Conservation (phyloP, 441 rosid genomes). For the Gossypium davidsonii region DNA sequence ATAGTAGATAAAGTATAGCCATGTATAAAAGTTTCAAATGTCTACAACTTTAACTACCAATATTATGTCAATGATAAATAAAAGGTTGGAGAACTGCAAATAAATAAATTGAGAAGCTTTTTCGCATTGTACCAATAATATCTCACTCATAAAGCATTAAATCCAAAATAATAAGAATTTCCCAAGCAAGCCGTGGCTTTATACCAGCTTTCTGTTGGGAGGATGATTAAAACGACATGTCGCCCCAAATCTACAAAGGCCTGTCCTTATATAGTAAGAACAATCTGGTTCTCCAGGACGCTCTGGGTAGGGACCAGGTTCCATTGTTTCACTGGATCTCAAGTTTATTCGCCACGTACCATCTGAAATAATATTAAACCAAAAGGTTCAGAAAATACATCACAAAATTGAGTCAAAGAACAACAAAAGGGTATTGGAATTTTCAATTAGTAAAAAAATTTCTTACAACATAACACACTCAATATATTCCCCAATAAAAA, state of each 20-base stretch:
- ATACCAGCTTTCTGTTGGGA: slow-evolving; percentile 90
- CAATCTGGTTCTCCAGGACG: slow-evolving; percentile 94
- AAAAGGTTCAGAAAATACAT: slow-evolving; percentile 15
- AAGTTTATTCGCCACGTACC: slow-evolving; percentile 88
- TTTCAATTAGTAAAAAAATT: not conserved
- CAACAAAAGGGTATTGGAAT: not conserved
- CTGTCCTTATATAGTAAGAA: slow-evolving; percentile 93
- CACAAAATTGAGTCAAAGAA: not conserved
- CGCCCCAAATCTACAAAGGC: slow-evolving; percentile 91
- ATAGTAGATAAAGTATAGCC: slow-evolving; percentile 3
- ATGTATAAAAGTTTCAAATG: not conserved
- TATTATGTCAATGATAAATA: not conserved
- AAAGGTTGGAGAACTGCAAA: not conserved
- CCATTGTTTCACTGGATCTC: slow-evolving; percentile 65
- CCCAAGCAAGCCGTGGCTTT: slow-evolving; percentile 14
- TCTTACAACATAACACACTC: not conserved
- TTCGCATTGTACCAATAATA: slow-evolving; percentile 2
- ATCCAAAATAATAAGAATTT: slow-evolving; percentile 16
- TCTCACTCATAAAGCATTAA: slow-evolving; percentile 11
- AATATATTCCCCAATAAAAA: not conserved
- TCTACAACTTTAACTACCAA: not conserved
- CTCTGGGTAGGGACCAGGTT: slow-evolving; percentile 74
- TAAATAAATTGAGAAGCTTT: slow-evolving; percentile 6
- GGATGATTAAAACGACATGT: slow-evolving; percentile 97
- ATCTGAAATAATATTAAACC: slow-evolving; percentile 41